Evolutionary conservation across 1,284 basidiomycete genomes (phyloP).

Genomic region (Dichomitus squalens): DNA sequence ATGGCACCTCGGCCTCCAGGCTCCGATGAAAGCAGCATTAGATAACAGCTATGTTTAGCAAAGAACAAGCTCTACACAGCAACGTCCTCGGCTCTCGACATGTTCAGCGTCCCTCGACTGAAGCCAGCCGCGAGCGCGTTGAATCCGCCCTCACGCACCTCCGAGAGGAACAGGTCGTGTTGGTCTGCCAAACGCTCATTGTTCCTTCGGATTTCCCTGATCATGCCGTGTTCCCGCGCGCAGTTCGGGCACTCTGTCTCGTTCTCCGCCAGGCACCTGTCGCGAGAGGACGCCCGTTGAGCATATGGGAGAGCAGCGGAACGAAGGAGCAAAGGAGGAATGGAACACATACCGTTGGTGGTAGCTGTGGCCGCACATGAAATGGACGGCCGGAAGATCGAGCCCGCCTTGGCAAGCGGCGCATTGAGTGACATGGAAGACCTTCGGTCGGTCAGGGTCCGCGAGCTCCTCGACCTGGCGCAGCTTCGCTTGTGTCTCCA

Average conservation of each 20-base stretch:
- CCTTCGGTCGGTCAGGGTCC: constrained; percentile 75
- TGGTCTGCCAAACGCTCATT: constrained; percentile 83
- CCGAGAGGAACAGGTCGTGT: constrained; percentile 87
- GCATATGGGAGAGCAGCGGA: not conserved
- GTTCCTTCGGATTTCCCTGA: constrained; percentile 84
- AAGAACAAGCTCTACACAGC: constrained; percentile 9
- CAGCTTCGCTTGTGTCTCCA: constrained; percentile 82
- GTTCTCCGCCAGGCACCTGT: constrained; percentile 80
- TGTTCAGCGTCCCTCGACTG: constrained; percentile 70
- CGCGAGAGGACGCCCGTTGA: not conserved
- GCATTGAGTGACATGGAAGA: constrained; percentile 95
- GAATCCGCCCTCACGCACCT: constrained; percentile 87
- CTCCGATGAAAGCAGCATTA: no score
- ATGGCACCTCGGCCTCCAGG: no score
- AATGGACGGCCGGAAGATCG: constrained; percentile 92
- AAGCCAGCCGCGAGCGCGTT: constrained; percentile 81
- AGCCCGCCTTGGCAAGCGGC: constrained; percentile 86
- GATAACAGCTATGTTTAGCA: not conserved
- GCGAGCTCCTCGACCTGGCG: constrained; percentile 82
- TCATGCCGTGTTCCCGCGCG: constrained; percentile 83
- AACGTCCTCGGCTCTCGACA: constrained; percentile 30
- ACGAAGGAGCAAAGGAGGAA: not conserved
- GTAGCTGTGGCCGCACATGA: constrained; percentile 98
- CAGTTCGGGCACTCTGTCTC: constrained; percentile 91
- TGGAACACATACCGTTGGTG: constrained; percentile 75